These are phyloP conservation scores for Flaveria robusta DNA, from an alignment of 129 eudicot genomes.

Conservation along the genomic window DNA sequence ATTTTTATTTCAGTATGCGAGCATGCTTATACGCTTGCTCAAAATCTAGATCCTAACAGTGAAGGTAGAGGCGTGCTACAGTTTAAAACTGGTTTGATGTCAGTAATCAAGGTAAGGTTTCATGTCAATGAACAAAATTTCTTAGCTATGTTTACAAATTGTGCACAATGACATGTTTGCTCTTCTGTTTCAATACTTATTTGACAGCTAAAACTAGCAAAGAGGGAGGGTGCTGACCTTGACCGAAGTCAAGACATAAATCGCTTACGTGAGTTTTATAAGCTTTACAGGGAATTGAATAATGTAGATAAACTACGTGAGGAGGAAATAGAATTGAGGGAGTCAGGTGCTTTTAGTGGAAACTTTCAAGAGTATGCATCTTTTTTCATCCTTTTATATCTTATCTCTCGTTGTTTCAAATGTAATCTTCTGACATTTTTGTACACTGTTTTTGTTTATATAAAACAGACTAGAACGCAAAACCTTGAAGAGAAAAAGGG, in stretches of 20 bases:
- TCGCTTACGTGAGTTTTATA: constrained; percentile 85
- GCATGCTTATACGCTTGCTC: constrained; percentile 94
- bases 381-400: constrained; percentile 11
- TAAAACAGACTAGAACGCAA: constrained; percentile 77
- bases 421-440: not conserved
- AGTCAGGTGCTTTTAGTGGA: constrained; percentile 82
- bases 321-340: constrained; percentile 87
- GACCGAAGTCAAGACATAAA: constrained; percentile 94
- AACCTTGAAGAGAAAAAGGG: constrained; percentile 82
- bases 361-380: constrained; percentile 86
- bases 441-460: not conserved
- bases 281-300: constrained; percentile 66
- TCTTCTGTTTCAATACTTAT: constrained; percentile 9
- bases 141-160: constrained; percentile 9
- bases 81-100: constrained; percentile 96
- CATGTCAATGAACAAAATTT: constrained; percentile 14
- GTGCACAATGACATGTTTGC: constrained; percentile 18
- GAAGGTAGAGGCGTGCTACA: constrained; percentile 98
- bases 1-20: constrained; percentile 72
- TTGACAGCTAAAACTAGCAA: constrained; percentile 97
- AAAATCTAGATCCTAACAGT: constrained; percentile 94
- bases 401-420: not conserved
- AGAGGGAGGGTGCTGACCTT: constrained; percentile 81
- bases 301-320: constrained; percentile 78
- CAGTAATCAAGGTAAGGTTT: constrained; percentile 84